A percentile compares a stretch with the other conserved stretches of the same genome.
Conservation (phyloP, 352 stramenopile genomes). For the Pythium myriotylum region DNA sequence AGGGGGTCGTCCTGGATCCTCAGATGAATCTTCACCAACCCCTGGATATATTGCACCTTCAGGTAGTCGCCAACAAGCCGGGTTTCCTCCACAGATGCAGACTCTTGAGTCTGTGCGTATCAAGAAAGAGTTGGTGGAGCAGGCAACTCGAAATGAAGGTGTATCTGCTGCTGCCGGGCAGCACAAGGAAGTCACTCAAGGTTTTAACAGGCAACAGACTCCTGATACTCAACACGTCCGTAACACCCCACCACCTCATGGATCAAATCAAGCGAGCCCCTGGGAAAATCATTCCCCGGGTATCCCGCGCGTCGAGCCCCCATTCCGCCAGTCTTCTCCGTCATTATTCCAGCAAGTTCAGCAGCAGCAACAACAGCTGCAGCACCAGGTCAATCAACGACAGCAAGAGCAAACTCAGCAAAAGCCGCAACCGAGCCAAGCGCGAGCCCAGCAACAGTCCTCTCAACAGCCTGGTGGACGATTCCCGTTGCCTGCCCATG, state of each 20-base stretch:
- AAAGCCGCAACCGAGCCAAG: conserved; percentile 2
- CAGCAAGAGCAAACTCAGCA: conserved; percentile 6
- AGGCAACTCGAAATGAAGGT: conserved; percentile 12
- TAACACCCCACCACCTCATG: not conserved
- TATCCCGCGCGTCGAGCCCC: not conserved
- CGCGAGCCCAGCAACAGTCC: not conserved
- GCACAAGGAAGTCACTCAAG: conserved; percentile 2
- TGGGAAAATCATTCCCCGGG: not conserved
- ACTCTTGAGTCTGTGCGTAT: conserved; percentile 17
- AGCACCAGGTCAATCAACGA: conserved; percentile 4
- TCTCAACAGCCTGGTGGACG: conserved; percentile 1
- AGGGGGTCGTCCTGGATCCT: not conserved
- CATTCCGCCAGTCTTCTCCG: conserved; percentile 13
- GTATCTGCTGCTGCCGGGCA: not conserved
- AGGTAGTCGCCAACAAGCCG: not conserved
- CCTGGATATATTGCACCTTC: not conserved
- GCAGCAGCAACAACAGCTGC: conserved; percentile 12
- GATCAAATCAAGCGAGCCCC: not conserved
- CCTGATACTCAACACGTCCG: conserved; percentile 2
- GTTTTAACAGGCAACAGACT: not conserved
- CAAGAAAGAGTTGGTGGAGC: conserved; percentile 23
- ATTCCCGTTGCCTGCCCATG: conserved; percentile 13
- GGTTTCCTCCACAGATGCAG: conserved; percentile 1
- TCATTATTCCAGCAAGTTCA: conserved; percentile 22
- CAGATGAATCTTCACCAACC: conserved; percentile 7